Base-by-base conservation (phyloP, 1,284 basidiomycete species). In the Cryptococcus hybrid region DNA sequence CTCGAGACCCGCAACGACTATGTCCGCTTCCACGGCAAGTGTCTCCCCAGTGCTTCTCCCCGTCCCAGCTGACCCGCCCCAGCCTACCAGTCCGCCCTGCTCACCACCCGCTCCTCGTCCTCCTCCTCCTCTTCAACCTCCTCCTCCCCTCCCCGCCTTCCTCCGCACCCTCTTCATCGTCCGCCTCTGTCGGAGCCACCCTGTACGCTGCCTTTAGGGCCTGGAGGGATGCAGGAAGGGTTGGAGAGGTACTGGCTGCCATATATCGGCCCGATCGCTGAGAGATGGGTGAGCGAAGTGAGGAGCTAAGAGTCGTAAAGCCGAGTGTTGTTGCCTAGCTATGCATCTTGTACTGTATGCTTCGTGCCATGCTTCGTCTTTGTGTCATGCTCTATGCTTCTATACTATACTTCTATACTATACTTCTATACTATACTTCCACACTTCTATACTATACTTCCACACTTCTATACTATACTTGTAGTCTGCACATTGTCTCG, bases 51-150 rank as follows among this genome's bases (percentile, higher is more conserved):
- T 37, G 6, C 46, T 36, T 18, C 18, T 18, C 18, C 18, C 18
- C 18, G 18, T 18, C 30, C 15, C 15, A 18, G n/a, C 38, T 7
- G 15, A 3, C 54, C 56, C 43, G 49, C 52, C 18, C 18, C 37
- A n/a, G 88, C 88, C 44, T 90, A 90, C 69, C 89, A 91, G 76
- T 88, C 88, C 8, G 88, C 87, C 1, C 80, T 91, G 6, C 77
- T 89, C 46, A 85, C 85, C 1, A 85, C 84, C 0, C 88, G 1
- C 74, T 90, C 6, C 70, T 88, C 37, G 83, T 83, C 0, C 85
- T 88, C 12, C 71, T 89, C 7, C 73, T 88, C 46, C 57, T 86
- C 37, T 63, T 86, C 45, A 83, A 86, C 65, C 82, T 90, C 65
- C 65, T 89, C 52, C 79, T 84, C 48, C 69, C 7, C 47, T 76